phyloP scores from a whole-genome alignment of 768 basidiomycete species.

The Naganishia vaughanmartiniae region DNA sequence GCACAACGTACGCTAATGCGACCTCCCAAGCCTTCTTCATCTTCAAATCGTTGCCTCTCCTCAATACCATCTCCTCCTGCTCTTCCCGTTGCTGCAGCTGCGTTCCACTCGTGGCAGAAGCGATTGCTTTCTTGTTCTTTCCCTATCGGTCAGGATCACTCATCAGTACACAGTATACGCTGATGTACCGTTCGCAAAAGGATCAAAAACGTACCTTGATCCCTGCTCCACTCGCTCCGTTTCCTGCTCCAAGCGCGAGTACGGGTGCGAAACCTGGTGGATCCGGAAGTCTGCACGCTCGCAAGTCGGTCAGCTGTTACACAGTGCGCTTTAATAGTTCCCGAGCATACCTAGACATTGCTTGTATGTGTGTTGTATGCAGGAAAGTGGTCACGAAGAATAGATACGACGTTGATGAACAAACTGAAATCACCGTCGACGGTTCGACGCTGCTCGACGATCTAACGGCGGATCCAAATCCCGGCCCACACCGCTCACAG shows the following conservation, averaged over 20 bases:
- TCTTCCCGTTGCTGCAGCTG: conserved; percentile 5
- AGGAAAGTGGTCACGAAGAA: background rate
- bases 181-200: background rate
- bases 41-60: conserved; percentile 44
- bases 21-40: conserved; percentile 49
- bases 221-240: background rate
- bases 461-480: background rate
- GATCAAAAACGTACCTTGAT: background rate
- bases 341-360: background rate
- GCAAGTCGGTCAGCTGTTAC: background rate
- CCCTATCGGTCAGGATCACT: background rate
- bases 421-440: no score
- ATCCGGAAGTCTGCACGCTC: background rate
- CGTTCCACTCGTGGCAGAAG: background rate
- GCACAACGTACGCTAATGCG: conserved; percentile 43
- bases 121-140: background rate
- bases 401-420: no score
- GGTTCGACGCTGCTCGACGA: background rate
- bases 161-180: background rate
- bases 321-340: background rate
- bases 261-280: background rate
- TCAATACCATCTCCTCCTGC: conserved; percentile 13
- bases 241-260: background rate
- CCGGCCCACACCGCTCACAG: background rate
- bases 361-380: background rate